Evolutionary conservation across 192 early-diverging fungal species (phyloP), one percentile per base, ranked within the genome.

Genomic region (Entomortierella parvispora): DNA sequence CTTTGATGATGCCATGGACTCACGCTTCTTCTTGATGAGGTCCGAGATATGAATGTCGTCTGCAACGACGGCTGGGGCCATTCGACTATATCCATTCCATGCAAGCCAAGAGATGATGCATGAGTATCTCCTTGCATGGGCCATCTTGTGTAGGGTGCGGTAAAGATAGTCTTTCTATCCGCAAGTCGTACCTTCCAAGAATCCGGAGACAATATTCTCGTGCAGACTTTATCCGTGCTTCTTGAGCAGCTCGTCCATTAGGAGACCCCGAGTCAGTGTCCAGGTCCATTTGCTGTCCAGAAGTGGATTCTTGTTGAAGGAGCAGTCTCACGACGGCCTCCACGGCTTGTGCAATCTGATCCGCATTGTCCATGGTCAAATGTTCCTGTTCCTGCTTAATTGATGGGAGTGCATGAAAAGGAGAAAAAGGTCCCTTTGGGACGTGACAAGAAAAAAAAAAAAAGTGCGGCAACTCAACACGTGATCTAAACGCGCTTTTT

Each of bases 21-120:
- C 75, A 93, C 91, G 77, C 67, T 87, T 86, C 72, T 89, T 89
- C 69, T 86, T 87, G 55, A 91, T 91, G 18, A 80, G 62, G 43
- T 89, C 87, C 17, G 82, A 86, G 20, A 91, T 70, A 53, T 87
- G 80, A 9, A 83, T 60, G 43, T 87, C 88, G 63, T 92, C 90
- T 12, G 81, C 65, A 2, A 83, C 71, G 17, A 88, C 63, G 1
- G 90, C 65, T 17, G 89, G 82, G 12, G 80, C 68, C 32, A 90
- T 59, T 18, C 85, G 87, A 82, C 89, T 90, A 51, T 32, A 28
- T n/a, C 17, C 12, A 10, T 14, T 17, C 47, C 9, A 7, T 26
- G 43, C 1, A 48, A 11, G 22, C 6, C 22, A 42, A 23, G n/a
- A 53, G 23, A 8, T 50, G 26, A 3, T 34, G 2, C 22, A 40